phyloP scores from a whole-genome alignment of 2,329 filamentous ascomycete species.

The Orbilia oligospora region DNA sequence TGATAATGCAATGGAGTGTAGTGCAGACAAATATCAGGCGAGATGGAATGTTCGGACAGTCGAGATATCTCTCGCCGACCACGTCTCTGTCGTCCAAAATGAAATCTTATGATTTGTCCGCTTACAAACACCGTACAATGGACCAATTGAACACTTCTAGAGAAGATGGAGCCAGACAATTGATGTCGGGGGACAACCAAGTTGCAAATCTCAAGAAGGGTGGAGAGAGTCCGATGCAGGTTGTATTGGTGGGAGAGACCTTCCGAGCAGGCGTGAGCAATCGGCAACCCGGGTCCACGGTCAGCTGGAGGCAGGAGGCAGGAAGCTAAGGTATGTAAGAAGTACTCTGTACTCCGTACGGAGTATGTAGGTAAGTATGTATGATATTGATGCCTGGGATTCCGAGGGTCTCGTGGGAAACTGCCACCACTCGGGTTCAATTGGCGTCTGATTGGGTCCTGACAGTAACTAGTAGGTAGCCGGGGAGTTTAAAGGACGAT shows the following conservation, averaged over 20 bases:
- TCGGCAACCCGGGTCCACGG: conserved; percentile 49
- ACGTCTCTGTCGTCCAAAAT: conserved; percentile 39
- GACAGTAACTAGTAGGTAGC: conserved; percentile 8
- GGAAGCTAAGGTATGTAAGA: not conserved
- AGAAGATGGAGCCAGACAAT: conserved; percentile 24
- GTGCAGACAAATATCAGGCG: conserved; percentile 24
- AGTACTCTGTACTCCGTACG: not conserved
- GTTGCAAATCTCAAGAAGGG: conserved; percentile 42
- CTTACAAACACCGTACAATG: conserved; percentile 41
- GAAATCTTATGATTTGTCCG: conserved; percentile 57
- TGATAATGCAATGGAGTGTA: conserved; percentile 18
- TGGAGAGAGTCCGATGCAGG: conserved; percentile 49
- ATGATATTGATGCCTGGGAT: conserved; percentile 23
- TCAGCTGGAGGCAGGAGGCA: conserved; percentile 9
- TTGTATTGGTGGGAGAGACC: conserved; percentile 35
- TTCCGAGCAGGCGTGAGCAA: not conserved
- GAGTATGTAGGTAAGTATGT: not conserved
- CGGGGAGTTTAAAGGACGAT: conserved; percentile 20
- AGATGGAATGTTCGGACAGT: conserved; percentile 38
- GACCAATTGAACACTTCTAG: conserved; percentile 48
- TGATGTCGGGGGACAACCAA: conserved; percentile 39
- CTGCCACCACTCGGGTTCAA: conserved; percentile 39
- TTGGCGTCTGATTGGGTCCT: conserved; percentile 37
- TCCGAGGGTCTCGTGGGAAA: conserved; percentile 20
- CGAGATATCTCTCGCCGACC: conserved; percentile 50